phyloP scores from a whole-genome alignment of 768 basidiomycete species.

The Naganishia antarctica region DNA sequence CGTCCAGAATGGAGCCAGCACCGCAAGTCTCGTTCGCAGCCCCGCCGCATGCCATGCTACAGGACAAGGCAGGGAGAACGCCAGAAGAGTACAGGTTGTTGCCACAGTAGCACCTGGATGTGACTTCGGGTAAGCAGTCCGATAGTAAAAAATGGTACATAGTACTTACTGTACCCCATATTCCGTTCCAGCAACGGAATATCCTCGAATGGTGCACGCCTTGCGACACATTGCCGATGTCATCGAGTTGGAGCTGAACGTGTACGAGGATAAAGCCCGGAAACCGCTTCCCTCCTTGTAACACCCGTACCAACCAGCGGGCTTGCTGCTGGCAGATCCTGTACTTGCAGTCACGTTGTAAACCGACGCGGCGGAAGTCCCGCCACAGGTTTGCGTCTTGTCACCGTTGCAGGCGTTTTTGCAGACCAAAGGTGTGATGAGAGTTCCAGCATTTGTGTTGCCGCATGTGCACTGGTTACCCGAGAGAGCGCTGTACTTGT shows the following conservation, averaged over 20 bases:
- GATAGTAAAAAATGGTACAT: not conserved
- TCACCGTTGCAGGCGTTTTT: slow-evolving; percentile 18
- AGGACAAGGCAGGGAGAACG: slow-evolving; percentile 24
- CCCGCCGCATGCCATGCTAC: slow-evolving; percentile 28
- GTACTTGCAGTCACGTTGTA: slow-evolving; percentile 32
- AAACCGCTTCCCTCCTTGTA: slow-evolving; percentile 28
- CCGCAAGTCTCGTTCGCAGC: slow-evolving; percentile 33
- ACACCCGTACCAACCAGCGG: slow-evolving; percentile 28
- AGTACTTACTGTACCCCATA: slow-evolving; percentile 21
- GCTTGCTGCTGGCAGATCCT: not conserved
- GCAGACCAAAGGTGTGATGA: slow-evolving; percentile 2
- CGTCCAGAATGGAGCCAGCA: slow-evolving; percentile 26
- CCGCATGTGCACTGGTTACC: slow-evolving; percentile 41
- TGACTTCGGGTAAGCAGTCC: not conserved
- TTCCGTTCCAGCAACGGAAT: slow-evolving; percentile 28
- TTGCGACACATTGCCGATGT: slow-evolving; percentile 22
- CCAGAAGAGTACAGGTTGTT: slow-evolving; percentile 25
- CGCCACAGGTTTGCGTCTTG: slow-evolving; percentile 34
- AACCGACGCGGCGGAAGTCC: slow-evolving; percentile 26
- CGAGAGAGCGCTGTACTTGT: slow-evolving; percentile 2
- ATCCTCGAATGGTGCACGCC: slow-evolving; percentile 17
- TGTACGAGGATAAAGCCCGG: slow-evolving; percentile 30
- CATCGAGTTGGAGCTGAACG: slow-evolving; percentile 36
- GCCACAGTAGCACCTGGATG: slow-evolving; percentile 29
- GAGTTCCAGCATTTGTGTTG: slow-evolving; percentile 22